A percentile compares a stretch with the other conserved stretches of the same genome.
Conservation (phyloP, 805 yeast species). For the Saccharomycopsis fodiens region DNA sequence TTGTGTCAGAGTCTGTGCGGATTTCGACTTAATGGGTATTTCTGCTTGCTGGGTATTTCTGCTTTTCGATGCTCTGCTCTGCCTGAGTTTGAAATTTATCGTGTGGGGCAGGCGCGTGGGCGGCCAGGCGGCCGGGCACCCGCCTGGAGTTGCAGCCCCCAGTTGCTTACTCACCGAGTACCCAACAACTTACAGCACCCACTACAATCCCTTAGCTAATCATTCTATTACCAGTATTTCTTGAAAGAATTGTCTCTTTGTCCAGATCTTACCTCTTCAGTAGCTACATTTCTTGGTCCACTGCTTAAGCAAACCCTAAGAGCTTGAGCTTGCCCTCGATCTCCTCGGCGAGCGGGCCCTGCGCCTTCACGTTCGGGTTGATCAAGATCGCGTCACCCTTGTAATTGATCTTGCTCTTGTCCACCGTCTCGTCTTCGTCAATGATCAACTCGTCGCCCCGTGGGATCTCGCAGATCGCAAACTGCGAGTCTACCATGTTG, state of each 20-base stretch:
- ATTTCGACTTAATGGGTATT: too few species aligned
- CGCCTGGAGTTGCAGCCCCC: too few species aligned
- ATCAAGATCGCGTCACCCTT: constrained; percentile 1
- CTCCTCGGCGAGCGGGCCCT: not conserved
- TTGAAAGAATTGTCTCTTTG: not conserved
- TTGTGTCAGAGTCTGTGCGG: too few species aligned
- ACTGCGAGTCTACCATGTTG: constrained; percentile 76
- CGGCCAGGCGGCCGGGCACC: too few species aligned
- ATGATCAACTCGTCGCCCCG: constrained; percentile 26
- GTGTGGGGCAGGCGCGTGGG: too few species aligned
- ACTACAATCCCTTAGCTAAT: not conserved
- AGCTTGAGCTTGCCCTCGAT: not conserved
- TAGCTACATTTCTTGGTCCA: too few species aligned
- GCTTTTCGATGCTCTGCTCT: too few species aligned
- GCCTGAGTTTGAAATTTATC: too few species aligned
- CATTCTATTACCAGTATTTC: not conserved
- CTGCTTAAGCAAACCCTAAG: constrained; percentile 2
- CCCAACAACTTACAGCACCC: not conserved
- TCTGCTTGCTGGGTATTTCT: too few species aligned
- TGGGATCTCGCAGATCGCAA: constrained; percentile 69
- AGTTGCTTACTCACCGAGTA: not conserved
- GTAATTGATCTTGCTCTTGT: not conserved
- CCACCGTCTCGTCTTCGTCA: constrained; percentile 2
- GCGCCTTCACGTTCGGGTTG: not conserved
- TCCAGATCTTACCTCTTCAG: not conserved